phyloP scores from a whole-genome alignment of 495 filamentous ascomycete species.

The Tuber umbilicatum region DNA sequence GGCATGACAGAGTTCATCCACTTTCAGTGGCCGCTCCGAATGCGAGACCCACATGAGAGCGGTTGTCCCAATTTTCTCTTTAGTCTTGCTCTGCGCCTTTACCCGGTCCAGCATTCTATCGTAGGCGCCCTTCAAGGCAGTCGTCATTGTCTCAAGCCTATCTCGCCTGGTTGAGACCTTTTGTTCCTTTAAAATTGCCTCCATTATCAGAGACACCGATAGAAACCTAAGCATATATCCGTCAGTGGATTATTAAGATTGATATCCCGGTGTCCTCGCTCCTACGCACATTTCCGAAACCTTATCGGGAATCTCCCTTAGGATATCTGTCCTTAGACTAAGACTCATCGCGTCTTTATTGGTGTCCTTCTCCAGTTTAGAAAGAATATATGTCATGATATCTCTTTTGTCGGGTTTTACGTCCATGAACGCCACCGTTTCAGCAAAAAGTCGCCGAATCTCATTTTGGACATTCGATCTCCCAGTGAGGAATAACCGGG shows the following conservation, averaged over 20 bases:
- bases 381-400: neutral
- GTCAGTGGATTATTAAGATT: neutral
- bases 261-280: neutral
- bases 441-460: neutral
- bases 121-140: neutral
- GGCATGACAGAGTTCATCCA: neutral
- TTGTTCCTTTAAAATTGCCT: neutral
- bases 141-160: neutral
- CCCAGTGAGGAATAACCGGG: neutral
- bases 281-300: neutral
- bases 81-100: neutral
- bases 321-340: neutral
- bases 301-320: neutral
- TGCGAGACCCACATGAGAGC: neutral
- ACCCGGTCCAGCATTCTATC: neutral
- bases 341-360: neutral
- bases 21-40: neutral
- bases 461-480: neutral
- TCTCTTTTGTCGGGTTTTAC: neutral
- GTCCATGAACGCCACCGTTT: neutral
- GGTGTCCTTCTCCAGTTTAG: neutral
- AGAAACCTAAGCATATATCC: neutral
- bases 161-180: neutral
- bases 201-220: neutral
- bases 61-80: neutral